phyloP scores from a whole-genome alignment of 2,329 filamentous ascomycete genomes.

The Fusarium avenaceum region DNA sequence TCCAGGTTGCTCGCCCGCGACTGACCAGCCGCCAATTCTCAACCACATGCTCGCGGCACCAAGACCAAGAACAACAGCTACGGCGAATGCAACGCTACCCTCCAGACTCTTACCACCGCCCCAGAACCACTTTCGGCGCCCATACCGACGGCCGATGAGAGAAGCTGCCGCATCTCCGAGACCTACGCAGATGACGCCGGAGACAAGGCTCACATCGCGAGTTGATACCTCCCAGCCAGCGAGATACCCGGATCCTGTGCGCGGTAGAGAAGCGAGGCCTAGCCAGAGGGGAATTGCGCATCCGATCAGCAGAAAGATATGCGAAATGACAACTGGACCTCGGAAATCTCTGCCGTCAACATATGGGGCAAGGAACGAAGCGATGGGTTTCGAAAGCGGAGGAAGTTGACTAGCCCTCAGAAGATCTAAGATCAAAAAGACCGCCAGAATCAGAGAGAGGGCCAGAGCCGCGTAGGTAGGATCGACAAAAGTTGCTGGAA shows the following conservation, averaged over 20 bases:
- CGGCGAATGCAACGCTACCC: slow-evolving; percentile 84
- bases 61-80: slow-evolving; percentile 82
- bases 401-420: slow-evolving; percentile 92
- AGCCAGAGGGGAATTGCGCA: slow-evolving; percentile 97
- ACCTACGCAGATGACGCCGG: slow-evolving; percentile 93
- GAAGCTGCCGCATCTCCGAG: slow-evolving; percentile 95
- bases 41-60: slow-evolving; percentile 80
- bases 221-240: slow-evolving; percentile 80
- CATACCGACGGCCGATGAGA: slow-evolving; percentile 87
- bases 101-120: slow-evolving; percentile 96
- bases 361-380: slow-evolving; percentile 89
- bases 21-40: slow-evolving; percentile 79
- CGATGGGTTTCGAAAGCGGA: slow-evolving; percentile 87
- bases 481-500: slow-evolving; percentile 88
- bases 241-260: slow-evolving; percentile 68
- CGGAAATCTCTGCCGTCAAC: slow-evolving; percentile 94
- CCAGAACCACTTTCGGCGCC: slow-evolving; percentile 94
- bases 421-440: slow-evolving; percentile 91
- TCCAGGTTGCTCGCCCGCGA: slow-evolving; percentile 59
- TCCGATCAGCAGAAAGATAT: slow-evolving; percentile 95
- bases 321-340: slow-evolving; percentile 93
- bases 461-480: slow-evolving; percentile 86
- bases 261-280: slow-evolving; percentile 77
- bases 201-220: slow-evolving; percentile 89
- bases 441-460: slow-evolving; percentile 80